Evolutionary conservation across 352 stramenopile genomes (phyloP).

Genomic region (Phytophthora melonis): DNA sequence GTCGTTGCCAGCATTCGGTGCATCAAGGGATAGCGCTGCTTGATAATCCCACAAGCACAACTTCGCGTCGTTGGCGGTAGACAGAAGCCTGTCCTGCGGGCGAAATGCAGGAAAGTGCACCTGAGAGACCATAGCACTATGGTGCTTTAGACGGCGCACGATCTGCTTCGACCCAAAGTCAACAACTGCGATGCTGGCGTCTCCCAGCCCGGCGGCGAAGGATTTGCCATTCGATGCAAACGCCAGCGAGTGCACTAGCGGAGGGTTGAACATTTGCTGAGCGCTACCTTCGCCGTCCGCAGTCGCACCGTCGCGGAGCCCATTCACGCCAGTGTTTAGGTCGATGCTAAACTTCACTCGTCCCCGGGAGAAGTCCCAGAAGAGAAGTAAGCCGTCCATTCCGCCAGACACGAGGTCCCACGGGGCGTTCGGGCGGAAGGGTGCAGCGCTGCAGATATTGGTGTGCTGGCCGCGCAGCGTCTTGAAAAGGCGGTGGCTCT

Average conservation of each 20-base stretch:
- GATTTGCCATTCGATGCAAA: conserved; percentile 74
- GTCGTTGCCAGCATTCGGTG: conserved; percentile 9
- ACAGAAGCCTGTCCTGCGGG: conserved; percentile 61
- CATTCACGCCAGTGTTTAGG: conserved; percentile 62
- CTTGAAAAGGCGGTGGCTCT: conserved; percentile 66
- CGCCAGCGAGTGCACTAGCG: conserved; percentile 71
- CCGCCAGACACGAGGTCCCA: conserved; percentile 82
- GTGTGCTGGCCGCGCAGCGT: conserved; percentile 71
- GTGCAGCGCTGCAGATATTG: conserved; percentile 75
- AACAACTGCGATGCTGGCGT: conserved; percentile 68
- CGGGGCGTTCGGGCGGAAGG: conserved; percentile 73
- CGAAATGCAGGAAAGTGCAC: conserved; percentile 71
- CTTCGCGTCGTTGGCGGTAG: conserved; percentile 74
- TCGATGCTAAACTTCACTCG: conserved; percentile 77
- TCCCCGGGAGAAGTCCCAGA: conserved; percentile 82
- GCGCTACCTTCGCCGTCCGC: conserved; percentile 11
- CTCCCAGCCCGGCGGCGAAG: conserved; percentile 70
- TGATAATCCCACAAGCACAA: conserved; percentile 75
- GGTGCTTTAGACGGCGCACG: conserved; percentile 56
- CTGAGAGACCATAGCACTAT: conserved; percentile 65
- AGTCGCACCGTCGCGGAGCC: conserved; percentile 23
- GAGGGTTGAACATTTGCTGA: conserved; percentile 81
- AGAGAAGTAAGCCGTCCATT: conserved; percentile 74
- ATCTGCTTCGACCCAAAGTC: conserved; percentile 71
- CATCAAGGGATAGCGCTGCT: conserved; percentile 41